Evolutionary conservation across 495 filamentous ascomycete species (phyloP).

Genomic region (Daldinia vernicosa): DNA sequence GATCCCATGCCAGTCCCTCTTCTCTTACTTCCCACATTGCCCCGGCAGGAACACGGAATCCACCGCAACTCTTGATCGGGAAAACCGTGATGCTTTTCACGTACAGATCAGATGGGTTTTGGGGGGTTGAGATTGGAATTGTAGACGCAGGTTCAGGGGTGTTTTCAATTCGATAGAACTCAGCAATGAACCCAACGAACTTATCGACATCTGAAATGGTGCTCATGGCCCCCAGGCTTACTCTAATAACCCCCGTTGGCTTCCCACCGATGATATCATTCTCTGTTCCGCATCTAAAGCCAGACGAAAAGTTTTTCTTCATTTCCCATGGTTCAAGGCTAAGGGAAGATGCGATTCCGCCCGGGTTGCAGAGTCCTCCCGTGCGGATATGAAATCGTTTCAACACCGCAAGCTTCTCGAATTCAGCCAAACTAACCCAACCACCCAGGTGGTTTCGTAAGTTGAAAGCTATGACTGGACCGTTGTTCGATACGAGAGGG

Average conservation of each 20-base stretch:
- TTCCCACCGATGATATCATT: slow-evolving; percentile 83
- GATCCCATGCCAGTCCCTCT: slow-evolving; percentile 88
- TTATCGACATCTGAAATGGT: slow-evolving; percentile 75
- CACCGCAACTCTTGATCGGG: slow-evolving; percentile 90
- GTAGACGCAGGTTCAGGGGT: slow-evolving; percentile 17
- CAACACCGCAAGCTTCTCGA: slow-evolving; percentile 82
- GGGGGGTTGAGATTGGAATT: not conserved
- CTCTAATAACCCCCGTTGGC: slow-evolving; percentile 85
- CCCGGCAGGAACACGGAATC: slow-evolving; percentile 72
- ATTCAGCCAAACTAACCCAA: slow-evolving; percentile 82
- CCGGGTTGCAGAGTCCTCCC: slow-evolving; percentile 91
- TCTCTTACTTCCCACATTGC: slow-evolving; percentile 75
- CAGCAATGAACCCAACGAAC: slow-evolving; percentile 74
- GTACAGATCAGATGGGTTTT: slow-evolving; percentile 42
- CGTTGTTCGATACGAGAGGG: slow-evolving; percentile 55
- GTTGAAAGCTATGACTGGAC: slow-evolving; percentile 88
- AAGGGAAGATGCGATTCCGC: slow-evolving; percentile 76
- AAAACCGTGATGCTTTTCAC: slow-evolving; percentile 74
- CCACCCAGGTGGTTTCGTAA: slow-evolving; percentile 69
- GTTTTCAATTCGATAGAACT: slow-evolving; percentile 74
- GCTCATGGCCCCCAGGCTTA: slow-evolving; percentile 89
- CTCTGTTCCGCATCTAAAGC: slow-evolving; percentile 80
- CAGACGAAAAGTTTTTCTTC: slow-evolving; percentile 79
- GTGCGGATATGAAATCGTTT: slow-evolving; percentile 84
- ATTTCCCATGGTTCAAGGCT: slow-evolving; percentile 79